Conservation (phyloP, 2,329 filamentous ascomycete genomes). For the Bipolaris gigantea region DNA sequence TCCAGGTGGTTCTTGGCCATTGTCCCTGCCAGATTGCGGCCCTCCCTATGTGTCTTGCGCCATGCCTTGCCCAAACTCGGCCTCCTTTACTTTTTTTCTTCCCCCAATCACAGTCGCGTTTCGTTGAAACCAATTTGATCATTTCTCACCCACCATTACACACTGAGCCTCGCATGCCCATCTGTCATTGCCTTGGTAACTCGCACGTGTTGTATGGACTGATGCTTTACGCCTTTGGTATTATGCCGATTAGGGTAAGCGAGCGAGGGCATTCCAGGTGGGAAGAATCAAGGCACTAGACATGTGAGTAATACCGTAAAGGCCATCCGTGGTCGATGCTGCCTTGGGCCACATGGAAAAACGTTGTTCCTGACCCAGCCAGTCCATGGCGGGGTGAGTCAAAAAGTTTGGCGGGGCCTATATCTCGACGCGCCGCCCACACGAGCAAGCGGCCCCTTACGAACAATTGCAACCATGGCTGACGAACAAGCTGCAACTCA, state of each 20-base stretch:
- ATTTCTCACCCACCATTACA: background rate
- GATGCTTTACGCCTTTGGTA: background rate
- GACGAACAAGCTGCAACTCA: constrained; percentile 33
- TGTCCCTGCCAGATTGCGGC: background rate
- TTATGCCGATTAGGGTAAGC: background rate
- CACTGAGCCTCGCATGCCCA: background rate
- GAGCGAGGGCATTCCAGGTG: background rate
- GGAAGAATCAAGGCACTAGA: background rate
- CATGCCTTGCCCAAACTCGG: background rate
- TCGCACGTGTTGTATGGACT: background rate
- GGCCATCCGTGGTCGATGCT: background rate
- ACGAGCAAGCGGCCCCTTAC: constrained; percentile 14
- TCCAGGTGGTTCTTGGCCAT: background rate
- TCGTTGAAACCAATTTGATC: too few species aligned
- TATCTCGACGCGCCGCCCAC: constrained; percentile 21
- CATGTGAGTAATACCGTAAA: background rate
- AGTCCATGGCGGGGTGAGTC: constrained; percentile 25
- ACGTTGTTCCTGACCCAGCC: constrained; percentile 13
- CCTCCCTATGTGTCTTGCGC: background rate
- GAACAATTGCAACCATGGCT: constrained; percentile 36
- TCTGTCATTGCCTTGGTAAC: background rate
- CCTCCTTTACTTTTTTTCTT: background rate
- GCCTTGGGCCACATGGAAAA: constrained; percentile 14
- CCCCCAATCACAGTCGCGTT: background rate
- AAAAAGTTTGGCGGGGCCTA: constrained; percentile 24